Percentiles rank a stretch among this genome's conserved stretches.
Evolutionary conservation across 331 rosid species (phyloP).

Genomic region (Saraca asoca): DNA sequence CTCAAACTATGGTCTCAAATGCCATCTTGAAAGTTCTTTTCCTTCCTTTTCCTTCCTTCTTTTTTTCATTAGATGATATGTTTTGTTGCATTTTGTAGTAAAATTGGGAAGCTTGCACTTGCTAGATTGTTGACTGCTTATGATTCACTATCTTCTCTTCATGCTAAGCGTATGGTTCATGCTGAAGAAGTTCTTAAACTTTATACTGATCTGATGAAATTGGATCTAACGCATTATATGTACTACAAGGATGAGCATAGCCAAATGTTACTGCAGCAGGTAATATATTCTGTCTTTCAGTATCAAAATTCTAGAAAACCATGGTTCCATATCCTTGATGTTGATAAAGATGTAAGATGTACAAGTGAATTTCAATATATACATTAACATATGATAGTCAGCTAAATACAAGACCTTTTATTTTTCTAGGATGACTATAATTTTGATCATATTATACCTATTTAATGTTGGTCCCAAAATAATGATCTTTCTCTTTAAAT

Average conservation of each 20-base stretch:
- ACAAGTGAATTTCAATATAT: no score
- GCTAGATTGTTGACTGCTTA: slow-evolving; percentile 84
- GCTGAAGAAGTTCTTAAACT: slow-evolving; percentile 70
- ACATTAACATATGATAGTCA: no score
- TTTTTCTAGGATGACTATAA: no score
- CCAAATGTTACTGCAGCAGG: slow-evolving; percentile 61
- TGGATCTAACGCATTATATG: slow-evolving; percentile 64
- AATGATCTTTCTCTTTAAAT: no score
- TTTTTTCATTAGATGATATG: background rate
- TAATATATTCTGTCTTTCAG: slow-evolving; percentile 31
- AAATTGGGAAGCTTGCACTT: slow-evolving; percentile 87
- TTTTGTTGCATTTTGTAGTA: slow-evolving; percentile 50
- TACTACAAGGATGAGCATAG: slow-evolving; percentile 76
- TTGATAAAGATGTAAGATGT: no score
- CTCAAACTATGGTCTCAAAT: slow-evolving; percentile 16
- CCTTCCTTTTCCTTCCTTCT: slow-evolving; percentile 11
- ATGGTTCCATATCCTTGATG: background rate
- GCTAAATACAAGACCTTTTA: no score
- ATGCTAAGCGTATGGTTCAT: slow-evolving; percentile 43
- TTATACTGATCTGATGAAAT: slow-evolving; percentile 63
- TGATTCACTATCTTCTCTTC: slow-evolving; percentile 32
- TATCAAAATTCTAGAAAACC: slow-evolving; percentile 17
- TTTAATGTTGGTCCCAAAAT: no score
- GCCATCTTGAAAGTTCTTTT: slow-evolving; percentile 20
- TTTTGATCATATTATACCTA: background rate